Evolutionary conservation across 768 basidiomycete genomes (phyloP), one percentile per base, ranked within the genome.

Genomic region (Flagelloscypha sp.): DNA sequence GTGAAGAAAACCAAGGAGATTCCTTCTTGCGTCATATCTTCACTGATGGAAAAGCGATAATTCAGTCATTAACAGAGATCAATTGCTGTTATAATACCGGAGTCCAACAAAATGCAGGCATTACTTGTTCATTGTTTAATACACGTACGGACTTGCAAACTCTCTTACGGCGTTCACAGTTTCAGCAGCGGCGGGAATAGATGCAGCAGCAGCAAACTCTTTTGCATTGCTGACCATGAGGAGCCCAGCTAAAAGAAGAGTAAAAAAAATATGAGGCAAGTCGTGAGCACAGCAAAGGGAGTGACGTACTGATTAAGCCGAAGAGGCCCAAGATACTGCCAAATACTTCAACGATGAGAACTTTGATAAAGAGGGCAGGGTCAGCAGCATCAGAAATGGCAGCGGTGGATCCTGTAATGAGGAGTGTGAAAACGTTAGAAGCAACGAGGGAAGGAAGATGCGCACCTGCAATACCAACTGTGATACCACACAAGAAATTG

Each of bases 361-460:
- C 87, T 61, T 94, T 97, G 59, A 98, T 92, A 46, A 99, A 98
- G 22, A 98, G 59, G 24, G 79, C 74, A 3, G 94, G 93, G 55
- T 98, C 93, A 8, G 93, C 86, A 15, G 94, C 95, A 55, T 98
- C 95, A 8, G 89, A 79, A 22, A 98, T 65, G 1, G 95, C 95
- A 3, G 93, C 94, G 12, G 90, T 97, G 2, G 92, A 87, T 1
- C 95, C 95, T 5, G 89, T 90, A n/a, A n/a, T n/a, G n/a, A n/a
- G n/a, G n/a, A n/a, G n/a, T n/a, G n/a, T n/a, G n/a, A n/a, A n/a
- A n/a, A n/a, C n/a, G n/a, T n/a, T n/a, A n/a, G n/a, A n/a, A n/a
- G n/a, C n/a, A n/a, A n/a, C n/a, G n/a, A n/a, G n/a, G n/a, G n/a
- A n/a, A n/a, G n/a, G n/a, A n/a, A n/a, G n/a, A n/a, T n/a, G n/a